phyloP scores from a whole-genome alignment of 441 rosid species.

The Erysimum cheiri region DNA sequence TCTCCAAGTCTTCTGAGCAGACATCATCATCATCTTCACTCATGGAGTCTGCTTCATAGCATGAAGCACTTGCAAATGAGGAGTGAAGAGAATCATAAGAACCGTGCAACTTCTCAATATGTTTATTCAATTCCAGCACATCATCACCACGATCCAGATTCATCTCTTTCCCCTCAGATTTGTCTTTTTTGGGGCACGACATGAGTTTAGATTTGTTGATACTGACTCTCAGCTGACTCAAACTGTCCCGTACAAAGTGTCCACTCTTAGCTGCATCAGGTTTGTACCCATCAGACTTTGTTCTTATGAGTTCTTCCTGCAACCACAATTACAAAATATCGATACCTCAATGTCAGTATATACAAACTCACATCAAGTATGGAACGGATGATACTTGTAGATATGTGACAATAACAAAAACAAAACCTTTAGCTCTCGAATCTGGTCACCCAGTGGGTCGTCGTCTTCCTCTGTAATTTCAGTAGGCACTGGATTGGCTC shows the following conservation, averaged over 20 bases:
- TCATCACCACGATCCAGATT: slow-evolving; percentile 55
- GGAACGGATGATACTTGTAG: neutral
- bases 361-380: slow-evolving; percentile 25
- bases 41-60: slow-evolving; percentile 62
- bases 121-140: slow-evolving; percentile 68
- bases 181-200: slow-evolving; percentile 53
- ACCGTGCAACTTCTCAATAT: slow-evolving; percentile 61
- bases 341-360: slow-evolving; percentile 26
- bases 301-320: slow-evolving; percentile 93
- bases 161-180: slow-evolving; percentile 48
- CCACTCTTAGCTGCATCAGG: slow-evolving; percentile 57
- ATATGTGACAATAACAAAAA: neutral
- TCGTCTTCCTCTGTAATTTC: slow-evolving; percentile 81
- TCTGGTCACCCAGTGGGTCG: slow-evolving; percentile 84
- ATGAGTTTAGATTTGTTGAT: slow-evolving; percentile 82
- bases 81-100: slow-evolving; percentile 53
- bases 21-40: slow-evolving; percentile 68
- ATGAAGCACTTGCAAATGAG: slow-evolving; percentile 65
- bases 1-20: slow-evolving; percentile 54
- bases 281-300: slow-evolving; percentile 64
- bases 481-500: slow-evolving; percentile 65
- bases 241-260: slow-evolving; percentile 66
- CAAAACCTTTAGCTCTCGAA: slow-evolving; percentile 82
- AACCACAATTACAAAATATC: neutral
- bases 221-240: slow-evolving; percentile 84